Conservation (phyloP, 768 basidiomycete species). For the Coprinellus aureogranulatus region DNA sequence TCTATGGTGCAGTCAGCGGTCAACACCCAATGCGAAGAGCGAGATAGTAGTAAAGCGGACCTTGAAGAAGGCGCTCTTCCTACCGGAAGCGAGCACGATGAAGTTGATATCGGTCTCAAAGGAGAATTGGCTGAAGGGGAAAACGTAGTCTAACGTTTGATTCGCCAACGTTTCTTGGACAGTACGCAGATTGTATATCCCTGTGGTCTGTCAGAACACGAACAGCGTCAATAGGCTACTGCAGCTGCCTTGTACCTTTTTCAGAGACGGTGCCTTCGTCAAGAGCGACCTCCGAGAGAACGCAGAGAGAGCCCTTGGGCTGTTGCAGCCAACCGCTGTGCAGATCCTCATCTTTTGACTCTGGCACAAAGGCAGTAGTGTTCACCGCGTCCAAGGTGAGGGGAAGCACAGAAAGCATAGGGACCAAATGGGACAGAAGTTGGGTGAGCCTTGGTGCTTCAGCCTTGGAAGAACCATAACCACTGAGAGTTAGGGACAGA, state of each 20-base stretch:
- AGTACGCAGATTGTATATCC: conserved; percentile 60
- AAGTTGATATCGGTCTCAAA: conserved; percentile 76
- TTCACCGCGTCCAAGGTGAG: conserved; percentile 67
- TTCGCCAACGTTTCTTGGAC: conserved; percentile 60
- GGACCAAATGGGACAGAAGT: conserved; percentile 58
- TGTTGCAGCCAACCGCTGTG: conserved; percentile 75
- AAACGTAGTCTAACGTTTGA: conserved; percentile 71
- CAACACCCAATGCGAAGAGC: neutral
- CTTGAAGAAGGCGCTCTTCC: conserved; percentile 71
- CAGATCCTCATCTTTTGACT: conserved; percentile 68
- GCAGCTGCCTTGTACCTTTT: conserved; percentile 42
- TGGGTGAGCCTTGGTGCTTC: conserved; percentile 48
- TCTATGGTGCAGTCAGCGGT: conserved; percentile 43
- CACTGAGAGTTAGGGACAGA: conserved; percentile 59
- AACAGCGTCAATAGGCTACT: too few species aligned
- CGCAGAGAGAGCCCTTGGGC: conserved; percentile 54
- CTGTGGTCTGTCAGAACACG: conserved; percentile 29
- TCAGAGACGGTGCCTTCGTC: conserved; percentile 66
- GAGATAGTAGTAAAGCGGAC: conserved; percentile 32
- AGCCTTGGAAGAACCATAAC: conserved; percentile 45
- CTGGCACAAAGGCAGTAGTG: conserved; percentile 54
- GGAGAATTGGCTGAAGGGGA: conserved; percentile 70
- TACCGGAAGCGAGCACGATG: conserved; percentile 59
- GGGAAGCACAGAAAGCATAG: conserved; percentile 52
- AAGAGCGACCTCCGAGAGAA: conserved; percentile 67